Percentiles rank a stretch among this genome's conserved stretches.
Evolutionary conservation across 768 basidiomycete genomes (phyloP).

Genomic region (Phaeolepiota aurea): DNA sequence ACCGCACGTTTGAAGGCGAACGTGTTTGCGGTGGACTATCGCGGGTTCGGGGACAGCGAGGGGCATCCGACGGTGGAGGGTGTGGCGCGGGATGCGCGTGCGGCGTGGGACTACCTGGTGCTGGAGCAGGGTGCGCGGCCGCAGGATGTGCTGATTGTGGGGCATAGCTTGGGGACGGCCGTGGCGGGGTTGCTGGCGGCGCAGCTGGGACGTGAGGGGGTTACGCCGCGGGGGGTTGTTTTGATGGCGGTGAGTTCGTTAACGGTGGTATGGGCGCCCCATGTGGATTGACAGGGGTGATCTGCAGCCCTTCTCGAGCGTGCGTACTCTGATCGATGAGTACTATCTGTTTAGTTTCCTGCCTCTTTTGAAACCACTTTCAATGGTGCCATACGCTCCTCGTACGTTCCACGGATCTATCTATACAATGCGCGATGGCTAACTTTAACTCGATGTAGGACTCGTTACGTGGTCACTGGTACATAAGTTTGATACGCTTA

Average conservation of each 20-base stretch:
- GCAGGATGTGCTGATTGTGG: constrained; percentile 51
- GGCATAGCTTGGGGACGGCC: constrained; percentile 74
- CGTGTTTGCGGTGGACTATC: constrained; percentile 64
- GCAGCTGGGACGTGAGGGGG: constrained; percentile 34
- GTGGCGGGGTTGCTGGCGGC: constrained; percentile 42
- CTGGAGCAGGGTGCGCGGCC: constrained; percentile 33
- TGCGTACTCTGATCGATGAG: constrained; percentile 54
- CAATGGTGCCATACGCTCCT: constrained; percentile 49
- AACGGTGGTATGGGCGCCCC: background rate
- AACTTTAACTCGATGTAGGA: constrained; percentile 22
- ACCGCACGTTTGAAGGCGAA: constrained; percentile 48
- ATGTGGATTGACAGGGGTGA: background rate
- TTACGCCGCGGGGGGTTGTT: constrained; percentile 36
- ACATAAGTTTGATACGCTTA: constrained; percentile 57
- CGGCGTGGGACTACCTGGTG: constrained; percentile 59
- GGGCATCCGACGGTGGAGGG: constrained; percentile 56
- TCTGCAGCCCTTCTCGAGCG: constrained; percentile 43
- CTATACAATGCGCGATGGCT: background rate
- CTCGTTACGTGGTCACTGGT: constrained; percentile 44
- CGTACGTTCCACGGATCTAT: constrained; percentile 34
- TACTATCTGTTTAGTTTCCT: constrained; percentile 56
- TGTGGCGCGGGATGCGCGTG: constrained; percentile 46
- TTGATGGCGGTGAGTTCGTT: constrained; percentile 29
- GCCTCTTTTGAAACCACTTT: constrained; percentile 66
- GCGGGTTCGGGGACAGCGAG: constrained; percentile 68